phyloP scores from a whole-genome alignment of 768 basidiomycete genomes.

The Crepidotus variabilis region DNA sequence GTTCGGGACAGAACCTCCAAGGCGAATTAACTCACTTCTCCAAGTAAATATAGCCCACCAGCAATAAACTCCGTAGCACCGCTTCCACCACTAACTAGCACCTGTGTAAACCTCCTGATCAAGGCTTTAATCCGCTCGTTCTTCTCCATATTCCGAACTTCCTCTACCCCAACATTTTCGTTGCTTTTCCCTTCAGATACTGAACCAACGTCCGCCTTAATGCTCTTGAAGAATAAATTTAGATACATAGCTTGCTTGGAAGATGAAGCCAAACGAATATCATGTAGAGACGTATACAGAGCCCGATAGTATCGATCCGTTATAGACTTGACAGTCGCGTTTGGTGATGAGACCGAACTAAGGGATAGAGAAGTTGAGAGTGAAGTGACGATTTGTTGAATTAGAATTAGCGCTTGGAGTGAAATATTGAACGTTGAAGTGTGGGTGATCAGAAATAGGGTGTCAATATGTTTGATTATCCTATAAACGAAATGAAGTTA shows the following conservation, averaged over 20 bases:
- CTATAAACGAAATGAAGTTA: slow-evolving; percentile 31
- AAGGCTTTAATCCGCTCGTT: slow-evolving; percentile 71
- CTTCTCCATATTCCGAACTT: no score
- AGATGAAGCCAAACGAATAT: slow-evolving; percentile 73
- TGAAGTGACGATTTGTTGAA: slow-evolving; percentile 75
- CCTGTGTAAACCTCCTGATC: slow-evolving; percentile 78
- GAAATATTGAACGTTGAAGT: slow-evolving; percentile 96
- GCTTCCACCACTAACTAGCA: slow-evolving; percentile 63
- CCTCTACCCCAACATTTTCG: no score
- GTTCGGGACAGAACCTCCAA: not conserved
- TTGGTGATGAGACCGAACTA: slow-evolving; percentile 33
- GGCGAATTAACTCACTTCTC: slow-evolving; percentile 57
- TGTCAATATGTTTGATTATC: slow-evolving; percentile 84
- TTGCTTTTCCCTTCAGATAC: slow-evolving; percentile 30
- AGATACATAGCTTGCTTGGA: slow-evolving; percentile 97
- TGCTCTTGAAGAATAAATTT: slow-evolving; percentile 86
- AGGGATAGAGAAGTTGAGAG: slow-evolving; percentile 36
- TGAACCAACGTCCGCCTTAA: slow-evolving; percentile 59
- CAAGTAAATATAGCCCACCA: slow-evolving; percentile 82
- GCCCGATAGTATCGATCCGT: slow-evolving; percentile 74
- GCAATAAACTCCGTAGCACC: slow-evolving; percentile 86
- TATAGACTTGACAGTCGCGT: slow-evolving; percentile 41
- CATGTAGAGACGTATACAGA: slow-evolving; percentile 86
- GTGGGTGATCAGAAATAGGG: slow-evolving; percentile 92
- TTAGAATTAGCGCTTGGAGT: slow-evolving; percentile 84